Evolutionary conservation across 768 basidiomycete genomes (phyloP), one percentile per base, ranked within the genome.

Genomic region (Mycena vulgaris): DNA sequence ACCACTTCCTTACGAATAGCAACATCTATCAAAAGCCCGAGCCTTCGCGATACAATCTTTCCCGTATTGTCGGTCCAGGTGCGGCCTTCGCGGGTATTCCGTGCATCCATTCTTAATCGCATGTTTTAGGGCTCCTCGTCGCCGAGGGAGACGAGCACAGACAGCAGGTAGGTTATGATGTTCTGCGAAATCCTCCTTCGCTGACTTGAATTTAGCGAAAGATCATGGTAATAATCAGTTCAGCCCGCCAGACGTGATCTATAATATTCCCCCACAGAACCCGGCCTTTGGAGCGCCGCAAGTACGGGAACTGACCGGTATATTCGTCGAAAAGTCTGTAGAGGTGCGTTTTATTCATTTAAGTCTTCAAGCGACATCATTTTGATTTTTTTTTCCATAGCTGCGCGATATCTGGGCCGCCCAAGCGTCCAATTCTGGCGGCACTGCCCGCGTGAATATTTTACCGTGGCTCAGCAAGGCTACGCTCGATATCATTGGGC

Each of bases 351-450:
- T n/a, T n/a, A 23, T 16, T 13, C n/a, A 40, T 31, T 7, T 27
- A 28, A n/a, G 14, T 27, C 35, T 35, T 11, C 8, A 14, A 23
- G 19, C 3, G 1, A 17, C 4, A 39, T 13, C 1, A 19, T 19
- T 5, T 25, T 21, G 11, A 51, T 19, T 21, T 23, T 52, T 0
- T 16, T n/a, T n/a, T n/a, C n/a, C n/a, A 16, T 35, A 78, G 79
- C 73, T 80, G 19, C 79, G 79, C 21, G 78, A 80, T n/a, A 68
- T 78, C n/a, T 80, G 67, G 77, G 42, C 35, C 10, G 39, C 67
- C n/a, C 62, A 76, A n/a, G 51, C 66, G 8, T 45, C 70, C 9
- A 49, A 71, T 16, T 47, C 48, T 13, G 56, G 52, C 21, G 65
- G 55, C 1, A 51, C 27, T 11, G 57, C 45, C 7, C 58, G 56